Conservation (phyloP, 1,284 basidiomycete genomes). For the Anthracocystis panici-leucophaei region DNA sequence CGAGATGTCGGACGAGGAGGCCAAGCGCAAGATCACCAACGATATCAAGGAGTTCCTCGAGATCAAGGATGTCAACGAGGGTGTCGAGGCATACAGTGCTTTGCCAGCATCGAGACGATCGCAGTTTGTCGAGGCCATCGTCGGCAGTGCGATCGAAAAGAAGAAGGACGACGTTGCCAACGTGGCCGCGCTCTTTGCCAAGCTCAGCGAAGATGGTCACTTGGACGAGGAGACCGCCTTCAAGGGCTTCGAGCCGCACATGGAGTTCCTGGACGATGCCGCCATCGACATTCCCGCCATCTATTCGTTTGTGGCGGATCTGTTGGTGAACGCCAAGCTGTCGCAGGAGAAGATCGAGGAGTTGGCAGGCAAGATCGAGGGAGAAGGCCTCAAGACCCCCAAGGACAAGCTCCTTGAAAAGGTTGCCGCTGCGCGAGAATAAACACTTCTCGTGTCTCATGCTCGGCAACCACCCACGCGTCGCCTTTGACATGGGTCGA, state of each 20-base stretch:
- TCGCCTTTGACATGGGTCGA: conserved; percentile 15
- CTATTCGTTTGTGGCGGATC: conserved; percentile 78
- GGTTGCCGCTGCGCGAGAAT: conserved; percentile 55
- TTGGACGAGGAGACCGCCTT: conserved; percentile 74
- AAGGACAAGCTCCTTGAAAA: conserved; percentile 68
- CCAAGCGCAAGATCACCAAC: conserved; percentile 79
- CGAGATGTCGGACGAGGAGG: conserved; percentile 77
- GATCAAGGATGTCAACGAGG: conserved; percentile 82
- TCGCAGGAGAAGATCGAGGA: conserved; percentile 62
- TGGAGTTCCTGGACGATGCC: conserved; percentile 85
- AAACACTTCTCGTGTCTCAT: conserved; percentile 3
- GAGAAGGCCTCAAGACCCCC: conserved; percentile 66
- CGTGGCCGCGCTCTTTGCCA: conserved; percentile 65
- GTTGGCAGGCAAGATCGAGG: conserved; percentile 63
- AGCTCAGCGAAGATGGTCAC: conserved; percentile 51
- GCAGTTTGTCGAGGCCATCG: conserved; percentile 80
- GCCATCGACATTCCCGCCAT: conserved; percentile 90
- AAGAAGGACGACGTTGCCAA: conserved; percentile 84
- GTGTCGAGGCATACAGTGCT: conserved; percentile 75
- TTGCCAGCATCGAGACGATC: conserved; percentile 78
- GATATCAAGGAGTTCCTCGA: conserved; percentile 72
- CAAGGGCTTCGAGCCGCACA: conserved; percentile 76
- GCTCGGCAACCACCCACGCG: conserved; percentile 38
- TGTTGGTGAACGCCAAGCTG: conserved; percentile 55
- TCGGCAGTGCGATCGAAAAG: conserved; percentile 79